phyloP scores from a whole-genome alignment of 2,329 filamentous ascomycete species.

The Pseudogymnoascus sp. region DNA sequence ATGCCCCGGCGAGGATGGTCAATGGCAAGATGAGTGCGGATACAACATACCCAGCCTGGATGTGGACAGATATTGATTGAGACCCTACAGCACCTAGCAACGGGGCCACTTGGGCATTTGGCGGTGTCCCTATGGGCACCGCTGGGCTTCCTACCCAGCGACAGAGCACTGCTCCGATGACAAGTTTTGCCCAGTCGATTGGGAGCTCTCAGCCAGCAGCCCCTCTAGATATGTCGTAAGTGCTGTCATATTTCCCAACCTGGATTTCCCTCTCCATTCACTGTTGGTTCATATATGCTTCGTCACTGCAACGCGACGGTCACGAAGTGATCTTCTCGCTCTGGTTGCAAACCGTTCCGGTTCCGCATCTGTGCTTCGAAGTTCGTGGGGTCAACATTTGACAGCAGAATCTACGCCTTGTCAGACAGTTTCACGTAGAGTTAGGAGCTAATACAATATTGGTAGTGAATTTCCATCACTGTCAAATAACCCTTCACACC shows the following conservation, averaged over 20 bases:
- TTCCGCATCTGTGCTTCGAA: background rate
- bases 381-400: background rate
- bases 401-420: background rate
- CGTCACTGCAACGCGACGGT: background rate
- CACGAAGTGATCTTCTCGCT: background rate
- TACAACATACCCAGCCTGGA: conserved; percentile 8
- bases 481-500: conserved; percentile 47
- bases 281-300: conserved; percentile 6
- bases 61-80: conserved; percentile 8
- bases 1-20: conserved; percentile 51
- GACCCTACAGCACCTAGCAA: conserved; percentile 28
- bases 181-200: conserved; percentile 59
- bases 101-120: conserved; percentile 51
- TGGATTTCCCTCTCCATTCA: background rate
- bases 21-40: conserved; percentile 57
- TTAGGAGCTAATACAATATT: background rate
- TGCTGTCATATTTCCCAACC: conserved; percentile 27
- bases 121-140: conserved; percentile 52
- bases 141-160: conserved; percentile 45
- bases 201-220: conserved; percentile 53
- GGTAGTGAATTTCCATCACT: conserved; percentile 57
- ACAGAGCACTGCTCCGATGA: conserved; percentile 49
- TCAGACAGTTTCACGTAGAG: background rate
- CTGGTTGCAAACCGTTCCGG: background rate
- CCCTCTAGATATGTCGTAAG: conserved; percentile 57